These are phyloP conservation scores for Nicotiana undulata DNA, from an alignment of 257 asterid genomes.

Conservation along the genomic window DNA sequence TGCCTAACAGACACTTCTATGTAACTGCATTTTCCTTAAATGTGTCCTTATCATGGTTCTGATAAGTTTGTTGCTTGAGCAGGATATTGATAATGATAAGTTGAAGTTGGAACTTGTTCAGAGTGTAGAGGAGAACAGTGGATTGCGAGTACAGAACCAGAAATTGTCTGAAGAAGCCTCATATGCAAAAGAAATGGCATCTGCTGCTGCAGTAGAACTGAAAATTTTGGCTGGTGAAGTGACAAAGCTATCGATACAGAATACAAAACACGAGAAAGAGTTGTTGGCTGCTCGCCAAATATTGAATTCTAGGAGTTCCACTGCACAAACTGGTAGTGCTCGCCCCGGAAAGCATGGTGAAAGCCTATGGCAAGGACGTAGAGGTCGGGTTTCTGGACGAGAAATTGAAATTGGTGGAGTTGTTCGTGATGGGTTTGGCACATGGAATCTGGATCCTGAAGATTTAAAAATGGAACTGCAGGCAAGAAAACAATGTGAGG, in stretches of 20 bases:
- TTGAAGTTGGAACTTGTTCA: constrained; percentile 70
- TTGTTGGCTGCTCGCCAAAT: constrained; percentile 54
- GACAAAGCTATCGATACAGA: constrained; percentile 77
- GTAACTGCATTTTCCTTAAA: background rate
- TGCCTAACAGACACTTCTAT: background rate
- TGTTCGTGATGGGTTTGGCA: constrained; percentile 57
- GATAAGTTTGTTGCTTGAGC: constrained; percentile 16
- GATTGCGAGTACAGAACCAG: constrained; percentile 72
- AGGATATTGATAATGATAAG: constrained; percentile 89
- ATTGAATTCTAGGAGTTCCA: constrained; percentile 43
- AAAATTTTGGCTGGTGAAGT: constrained; percentile 91
- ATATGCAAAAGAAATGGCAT: constrained; percentile 94
- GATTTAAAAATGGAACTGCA: constrained; percentile 82
- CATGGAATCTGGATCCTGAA: constrained; percentile 67
- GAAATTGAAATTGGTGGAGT: constrained; percentile 46
- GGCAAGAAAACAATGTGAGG: constrained; percentile 85
- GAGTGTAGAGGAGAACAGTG: constrained; percentile 78
- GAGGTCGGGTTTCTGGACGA: constrained; percentile 54
- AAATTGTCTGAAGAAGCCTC: constrained; percentile 91
- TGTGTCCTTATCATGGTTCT: constrained; percentile 1
- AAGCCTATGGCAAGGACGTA: constrained; percentile 42
- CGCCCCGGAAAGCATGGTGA: constrained; percentile 55
- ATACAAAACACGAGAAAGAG: constrained; percentile 77
- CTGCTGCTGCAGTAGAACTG: constrained; percentile 95
- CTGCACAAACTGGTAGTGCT: constrained; percentile 29